Conservation (phyloP, 805 yeast genomes). For the Starmerella geochares region DNA sequence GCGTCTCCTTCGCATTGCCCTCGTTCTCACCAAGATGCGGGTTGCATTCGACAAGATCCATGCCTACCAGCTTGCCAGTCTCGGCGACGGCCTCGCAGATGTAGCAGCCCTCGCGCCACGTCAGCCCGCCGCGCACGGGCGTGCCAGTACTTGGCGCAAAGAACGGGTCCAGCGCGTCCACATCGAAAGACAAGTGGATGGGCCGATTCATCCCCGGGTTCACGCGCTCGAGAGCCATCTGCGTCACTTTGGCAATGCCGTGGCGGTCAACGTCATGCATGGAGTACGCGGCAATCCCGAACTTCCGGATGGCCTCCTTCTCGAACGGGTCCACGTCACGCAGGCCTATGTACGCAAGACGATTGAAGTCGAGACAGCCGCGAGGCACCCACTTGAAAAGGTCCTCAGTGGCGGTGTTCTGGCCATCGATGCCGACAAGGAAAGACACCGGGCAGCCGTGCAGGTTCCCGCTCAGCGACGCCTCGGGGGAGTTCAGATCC, state of each 20-base stretch:
- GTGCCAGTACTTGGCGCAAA: constrained; percentile 97
- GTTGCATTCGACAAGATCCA: constrained; percentile 90
- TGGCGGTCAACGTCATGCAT: constrained; percentile 94
- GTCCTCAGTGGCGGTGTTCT: constrained; percentile 54
- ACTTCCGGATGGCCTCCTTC: constrained; percentile 56
- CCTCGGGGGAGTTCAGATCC: constrained; percentile 79
- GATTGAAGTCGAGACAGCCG: constrained; percentile 46
- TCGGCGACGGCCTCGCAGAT: constrained; percentile 85
- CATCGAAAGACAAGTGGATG: constrained; percentile 85
- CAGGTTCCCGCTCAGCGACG: constrained; percentile 78
- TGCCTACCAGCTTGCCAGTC: constrained; percentile 74
- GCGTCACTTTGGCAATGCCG: constrained; percentile 84
- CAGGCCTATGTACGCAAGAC: constrained; percentile 84
- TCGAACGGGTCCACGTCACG: constrained; percentile 89
- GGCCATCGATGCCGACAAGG: constrained; percentile 64
- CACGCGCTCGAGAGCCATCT: constrained; percentile 73
- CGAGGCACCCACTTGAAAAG: constrained; percentile 74
- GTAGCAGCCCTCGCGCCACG: constrained; percentile 88
- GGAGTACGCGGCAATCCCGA: constrained; percentile 72
- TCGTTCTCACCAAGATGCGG: constrained; percentile 78
- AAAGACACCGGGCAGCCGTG: constrained; percentile 97
- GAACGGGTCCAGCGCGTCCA: constrained; percentile 91
- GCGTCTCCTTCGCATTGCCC: constrained; percentile 68
- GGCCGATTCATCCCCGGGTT: constrained; percentile 67
- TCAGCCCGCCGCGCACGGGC: constrained; percentile 91